phyloP scores from a whole-genome alignment of 139 green algal genomes.

The Chlamydomonas urium region DNA sequence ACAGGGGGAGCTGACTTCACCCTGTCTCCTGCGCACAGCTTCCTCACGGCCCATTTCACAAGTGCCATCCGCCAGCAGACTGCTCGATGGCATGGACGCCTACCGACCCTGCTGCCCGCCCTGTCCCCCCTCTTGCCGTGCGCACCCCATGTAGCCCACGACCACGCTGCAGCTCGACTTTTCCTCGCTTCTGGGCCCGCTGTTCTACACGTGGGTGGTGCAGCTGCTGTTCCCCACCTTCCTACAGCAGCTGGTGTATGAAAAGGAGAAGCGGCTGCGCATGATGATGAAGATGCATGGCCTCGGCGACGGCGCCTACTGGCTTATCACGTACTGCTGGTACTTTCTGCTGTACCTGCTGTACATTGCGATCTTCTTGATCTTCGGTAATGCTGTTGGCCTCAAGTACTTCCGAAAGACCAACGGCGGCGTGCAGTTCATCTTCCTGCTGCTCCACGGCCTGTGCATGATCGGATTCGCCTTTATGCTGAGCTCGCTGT shows the following conservation, averaged over 20 bases:
- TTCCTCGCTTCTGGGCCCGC: slow-evolving; percentile 64
- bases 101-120: slow-evolving; percentile 43
- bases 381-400: slow-evolving; percentile 57
- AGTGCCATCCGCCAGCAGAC: no score
- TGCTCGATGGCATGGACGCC: no score
- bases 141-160: no score
- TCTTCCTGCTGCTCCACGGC: slow-evolving; percentile 86
- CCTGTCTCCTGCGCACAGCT: no score
- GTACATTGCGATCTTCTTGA: slow-evolving; percentile 81
- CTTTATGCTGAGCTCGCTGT: slow-evolving; percentile 76
- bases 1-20: no score
- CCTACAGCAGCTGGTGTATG: slow-evolving; percentile 58
- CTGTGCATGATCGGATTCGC: slow-evolving; percentile 79
- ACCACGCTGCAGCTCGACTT: slow-evolving; percentile 72
- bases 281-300: slow-evolving; percentile 98
- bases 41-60: no score
- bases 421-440: slow-evolving; percentile 47
- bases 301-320: slow-evolving; percentile 66
- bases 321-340: slow-evolving; percentile 70
- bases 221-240: slow-evolving; percentile 78
- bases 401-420: slow-evolving; percentile 82
- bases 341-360: slow-evolving; percentile 67
- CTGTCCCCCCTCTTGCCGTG: slow-evolving; percentile 67
- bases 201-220: slow-evolving; percentile 81
- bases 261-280: slow-evolving; percentile 78